phyloP scores from a whole-genome alignment of 768 basidiomycete genomes.

The Tephrocybe sp. region DNA sequence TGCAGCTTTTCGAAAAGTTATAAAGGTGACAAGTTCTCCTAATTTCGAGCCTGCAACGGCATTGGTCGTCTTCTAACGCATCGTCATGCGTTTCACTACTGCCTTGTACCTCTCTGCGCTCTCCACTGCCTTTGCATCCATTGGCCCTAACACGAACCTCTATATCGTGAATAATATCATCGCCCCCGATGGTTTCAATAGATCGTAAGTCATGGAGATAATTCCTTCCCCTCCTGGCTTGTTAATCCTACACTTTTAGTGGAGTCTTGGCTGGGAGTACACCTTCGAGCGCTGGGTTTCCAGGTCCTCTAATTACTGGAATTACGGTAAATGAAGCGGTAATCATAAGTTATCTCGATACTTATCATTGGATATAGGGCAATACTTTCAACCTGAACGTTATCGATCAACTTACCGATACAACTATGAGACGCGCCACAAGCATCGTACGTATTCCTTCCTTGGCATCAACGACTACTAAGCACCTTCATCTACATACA shows the following conservation, averaged over 20 bases:
- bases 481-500: not conserved
- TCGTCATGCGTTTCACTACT: not conserved
- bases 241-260: slow-evolving; percentile 10
- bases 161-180: slow-evolving; percentile 42
- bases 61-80: too few species aligned
- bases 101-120: not conserved
- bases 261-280: slow-evolving; percentile 24
- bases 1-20: too few species aligned
- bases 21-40: too few species aligned
- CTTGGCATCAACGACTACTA: not conserved
- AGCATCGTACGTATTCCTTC: slow-evolving; percentile 20
- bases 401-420: slow-evolving; percentile 19
- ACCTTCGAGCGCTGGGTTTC: slow-evolving; percentile 14
- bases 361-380: slow-evolving; percentile 14
- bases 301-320: slow-evolving; percentile 29
- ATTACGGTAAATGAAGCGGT: slow-evolving; percentile 22
- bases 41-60: too few species aligned
- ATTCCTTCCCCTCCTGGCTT: not conserved
- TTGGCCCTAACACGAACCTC: slow-evolving; percentile 33
- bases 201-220: slow-evolving; percentile 32
- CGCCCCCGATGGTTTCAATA: slow-evolving; percentile 49
- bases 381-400: slow-evolving; percentile 24
- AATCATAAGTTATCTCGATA: not conserved
- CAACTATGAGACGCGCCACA: slow-evolving; percentile 21
- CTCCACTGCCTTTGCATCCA: slow-evolving; percentile 14